Base-by-base conservation (phyloP, 176 grass and related monocot species). In the Saccharum spontaneum region DNA sequence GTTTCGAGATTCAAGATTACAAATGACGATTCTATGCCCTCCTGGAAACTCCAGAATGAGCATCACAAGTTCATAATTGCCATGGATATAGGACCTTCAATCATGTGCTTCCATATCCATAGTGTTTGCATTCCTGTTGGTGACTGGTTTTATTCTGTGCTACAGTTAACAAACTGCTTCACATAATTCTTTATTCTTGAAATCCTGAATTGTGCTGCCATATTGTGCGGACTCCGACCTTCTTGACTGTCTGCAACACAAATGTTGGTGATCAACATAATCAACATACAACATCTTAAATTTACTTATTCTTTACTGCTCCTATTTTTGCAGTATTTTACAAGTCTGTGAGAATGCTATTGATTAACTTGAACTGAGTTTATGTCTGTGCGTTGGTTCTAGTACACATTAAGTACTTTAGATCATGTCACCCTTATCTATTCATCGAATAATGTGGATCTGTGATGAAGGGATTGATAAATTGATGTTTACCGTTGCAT, bases 371-470 rank as follows among this genome's bases (percentile, higher is more conserved):
- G 38, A 43, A 71, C n/a, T 24, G 69, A 14, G 20, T 23, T 71
- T 39, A 71, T 71, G 20, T 13, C 37, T 13, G 9, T 48, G 30
- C 26, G 15, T 43, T 88, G 17, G 26, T 30, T 50, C 16, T 50
- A 54, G 54, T 57, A n/a, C 59, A 36, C 1, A 22, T 37, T 18
- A 64, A 64, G 63, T 78, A 46, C 17, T 88, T 79, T 17, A 72
- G 57, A 59, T 62, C 55, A 66, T 59, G 12, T 22, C 69, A 73
- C 4, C 8, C 70, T 57, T 83, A 24, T 88, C 65, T 64, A 65
- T 77, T 79, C 24, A 45, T 18, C 50, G 37, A 24, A 79, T 69
- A 22, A 26, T 66, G 34, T 73, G 66, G 24, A 78, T 38, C 31
- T 78, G 15, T 24, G 0, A 33, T 83, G 66, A 5, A 16, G 34